Evolutionary conservation across 345 rosid genomes (phyloP), one percentile per base, ranked within the genome.

Genomic region (Combretum micranthum): DNA sequence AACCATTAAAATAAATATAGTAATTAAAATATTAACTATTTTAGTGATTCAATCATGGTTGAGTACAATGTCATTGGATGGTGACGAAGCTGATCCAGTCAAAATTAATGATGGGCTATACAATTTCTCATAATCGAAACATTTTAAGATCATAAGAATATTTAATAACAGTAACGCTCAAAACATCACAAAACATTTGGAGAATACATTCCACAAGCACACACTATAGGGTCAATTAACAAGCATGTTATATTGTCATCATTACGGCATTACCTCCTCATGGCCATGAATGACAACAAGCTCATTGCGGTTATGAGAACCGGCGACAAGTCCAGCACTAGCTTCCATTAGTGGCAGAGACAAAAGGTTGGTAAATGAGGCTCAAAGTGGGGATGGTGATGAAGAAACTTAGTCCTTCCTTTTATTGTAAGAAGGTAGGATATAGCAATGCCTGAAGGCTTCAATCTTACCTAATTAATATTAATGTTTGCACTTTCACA

Each of bases 221-320:
- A 32, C 39, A 9, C 9, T 32, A 32, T 25, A 2, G 2, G 26
- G 26, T 25, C 26, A 25, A 2, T 2, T 25, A 32, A 32, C 39
- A 32, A 4, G 39, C 39, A 32, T 32, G 39, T 7, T 32, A 32
- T 32, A 32, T 42, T 13, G n/a, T 44, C 8, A 13, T 47, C n/a
- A 3, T 13, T 26, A n/a, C n/a, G n/a, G n/a, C n/a, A n/a, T n/a
- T 63, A 87, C 99, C 96, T 93, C 97, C 70, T 93, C 99, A 49
- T 93, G 99, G 72, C 86, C 86, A 21, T 93, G 99, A 64, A 93
- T 93, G 71, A 89, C 99, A 3, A 93, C 96, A 26, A 93, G 99
- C 74, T 93, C 99, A 15, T 93, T 93, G 67, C 97, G 94, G 71
- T 89, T 93, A 80, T 93, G 99, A 20, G 99, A 93, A 47, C 99